Conservation (phyloP, 2,329 filamentous ascomycete species). For the Colletotrichum karsti region DNA sequence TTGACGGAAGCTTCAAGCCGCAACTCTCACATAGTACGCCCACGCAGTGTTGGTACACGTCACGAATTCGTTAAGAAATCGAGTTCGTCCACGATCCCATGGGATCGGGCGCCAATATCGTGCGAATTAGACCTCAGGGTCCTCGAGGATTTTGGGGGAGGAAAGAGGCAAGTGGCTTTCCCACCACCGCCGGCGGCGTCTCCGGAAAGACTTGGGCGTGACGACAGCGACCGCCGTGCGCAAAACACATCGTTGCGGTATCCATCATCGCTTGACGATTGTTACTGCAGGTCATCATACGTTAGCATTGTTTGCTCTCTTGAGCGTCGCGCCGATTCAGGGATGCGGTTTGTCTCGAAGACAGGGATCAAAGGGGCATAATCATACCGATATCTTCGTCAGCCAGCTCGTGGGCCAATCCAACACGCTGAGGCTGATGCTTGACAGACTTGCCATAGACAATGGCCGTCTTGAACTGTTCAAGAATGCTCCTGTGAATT, state of each 20-base stretch:
- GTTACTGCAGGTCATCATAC: slow-evolving; percentile 41
- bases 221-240: slow-evolving; percentile 8
- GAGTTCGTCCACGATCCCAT: not conserved
- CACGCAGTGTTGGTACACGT: slow-evolving; percentile 1
- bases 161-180: slow-evolving; percentile 18
- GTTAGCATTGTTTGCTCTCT: slow-evolving; percentile 34
- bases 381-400: slow-evolving; percentile 95
- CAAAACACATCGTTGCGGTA: not conserved
- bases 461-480: slow-evolving; percentile 94
- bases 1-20: slow-evolving; percentile 7
- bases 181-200: not conserved
- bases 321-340: not conserved
- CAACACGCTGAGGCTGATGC: slow-evolving; percentile 97
- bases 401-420: slow-evolving; percentile 86
- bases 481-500: slow-evolving; percentile 95
- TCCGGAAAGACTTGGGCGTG: slow-evolving; percentile 3
- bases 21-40: slow-evolving; percentile 1
- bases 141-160: not conserved
- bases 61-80: not conserved
- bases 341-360: not conserved
- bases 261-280: slow-evolving; percentile 73
- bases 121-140: not conserved
- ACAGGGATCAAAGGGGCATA: not conserved
- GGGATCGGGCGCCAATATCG: not conserved
- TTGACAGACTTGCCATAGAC: slow-evolving; percentile 98